Evolutionary conservation across 2,329 filamentous ascomycete species (phyloP), one percentile per base, ranked within the genome.

Genomic region (Verticillium nubilum): DNA sequence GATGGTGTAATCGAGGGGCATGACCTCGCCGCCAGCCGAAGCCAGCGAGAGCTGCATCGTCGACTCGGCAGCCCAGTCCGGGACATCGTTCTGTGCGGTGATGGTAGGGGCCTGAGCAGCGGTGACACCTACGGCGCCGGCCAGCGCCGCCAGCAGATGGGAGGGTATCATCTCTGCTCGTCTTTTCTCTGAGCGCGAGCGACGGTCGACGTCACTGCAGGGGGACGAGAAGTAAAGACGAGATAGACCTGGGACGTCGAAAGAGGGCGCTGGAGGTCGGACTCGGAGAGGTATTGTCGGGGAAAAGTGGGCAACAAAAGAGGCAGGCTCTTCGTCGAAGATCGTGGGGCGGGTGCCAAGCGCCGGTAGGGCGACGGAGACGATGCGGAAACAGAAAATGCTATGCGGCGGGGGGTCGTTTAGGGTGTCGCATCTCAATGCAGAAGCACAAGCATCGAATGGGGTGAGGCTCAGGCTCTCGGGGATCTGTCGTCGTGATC

Each of bases 21-120:
- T 42, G 25, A 64, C 61, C 4, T 68, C 68, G 7, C 61, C 65
- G 12, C 59, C 62, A 54, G 68, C 60, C 37, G 69, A 60, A 35
- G 66, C 62, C 55, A 81, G 63, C 47, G 70, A 68, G 54, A 83
- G 69, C 50, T 75, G 71, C 73, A 83, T 75, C 54, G 72, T 70
- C 37, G 72, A 76, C 23, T 70, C 67, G 3, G 67, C 58, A 58
- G 75, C 72, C 76, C 75, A 80, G 29, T 68, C 65, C 3, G 77
- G 75, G 0, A 75, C 66, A 2, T 74, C 68, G 35, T 65, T 63
- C 60, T 74, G 66, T 12, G 72, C 60, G 25, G 60, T 66, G 54
- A 73, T 67, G 29, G 67, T 66, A 29, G 69, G 70, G 58, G 73
- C 63, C 26, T 72, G 69, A 31, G 74, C 77, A 57, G 68, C 69